Percentiles rank a stretch among this genome's conserved stretches.
phyloP scores from a whole-genome alignment of 805 yeast genomes.

The Danielia oregonensis region DNA sequence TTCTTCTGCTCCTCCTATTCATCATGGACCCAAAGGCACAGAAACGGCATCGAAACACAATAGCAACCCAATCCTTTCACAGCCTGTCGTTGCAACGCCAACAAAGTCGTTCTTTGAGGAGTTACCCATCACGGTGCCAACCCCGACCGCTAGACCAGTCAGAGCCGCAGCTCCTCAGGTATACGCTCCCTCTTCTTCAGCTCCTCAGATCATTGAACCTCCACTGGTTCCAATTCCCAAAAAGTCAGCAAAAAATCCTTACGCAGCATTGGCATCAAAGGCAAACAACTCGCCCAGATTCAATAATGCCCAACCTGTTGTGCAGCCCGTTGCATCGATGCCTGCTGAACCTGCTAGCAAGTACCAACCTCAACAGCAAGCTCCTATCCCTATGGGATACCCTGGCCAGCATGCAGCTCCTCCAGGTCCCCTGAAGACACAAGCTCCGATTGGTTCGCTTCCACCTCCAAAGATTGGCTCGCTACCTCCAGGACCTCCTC shows the following conservation, averaged over 20 bases:
- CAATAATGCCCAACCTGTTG: not conserved
- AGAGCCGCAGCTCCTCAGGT: slow-evolving; percentile 23
- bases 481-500: not conserved
- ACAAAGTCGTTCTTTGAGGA: slow-evolving; percentile 56
- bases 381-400: not conserved
- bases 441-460: not conserved
- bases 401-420: not conserved
- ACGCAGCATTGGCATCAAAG: slow-evolving; percentile 19
- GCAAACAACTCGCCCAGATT: not conserved
- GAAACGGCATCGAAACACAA: slow-evolving; percentile 1
- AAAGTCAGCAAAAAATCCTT: slow-evolving; percentile 26
- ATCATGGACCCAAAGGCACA: not conserved
- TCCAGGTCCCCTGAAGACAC: not conserved
- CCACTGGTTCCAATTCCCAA: slow-evolving; percentile 9
- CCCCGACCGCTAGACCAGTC: slow-evolving; percentile 22
- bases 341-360: not conserved
- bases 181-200: slow-evolving; percentile 1
- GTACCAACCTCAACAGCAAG: slow-evolving; percentile 13
- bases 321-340: not conserved
- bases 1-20: not conserved
- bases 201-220: slow-evolving; percentile 2
- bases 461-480: slow-evolving; percentile 2
- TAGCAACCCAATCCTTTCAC: not conserved
- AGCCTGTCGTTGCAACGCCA: slow-evolving; percentile 9
- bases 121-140: slow-evolving; percentile 42